Evolutionary conservation across 805 yeast species (phyloP), one percentile per base, ranked within the genome.

Genomic region (Starmerella bombicola): DNA sequence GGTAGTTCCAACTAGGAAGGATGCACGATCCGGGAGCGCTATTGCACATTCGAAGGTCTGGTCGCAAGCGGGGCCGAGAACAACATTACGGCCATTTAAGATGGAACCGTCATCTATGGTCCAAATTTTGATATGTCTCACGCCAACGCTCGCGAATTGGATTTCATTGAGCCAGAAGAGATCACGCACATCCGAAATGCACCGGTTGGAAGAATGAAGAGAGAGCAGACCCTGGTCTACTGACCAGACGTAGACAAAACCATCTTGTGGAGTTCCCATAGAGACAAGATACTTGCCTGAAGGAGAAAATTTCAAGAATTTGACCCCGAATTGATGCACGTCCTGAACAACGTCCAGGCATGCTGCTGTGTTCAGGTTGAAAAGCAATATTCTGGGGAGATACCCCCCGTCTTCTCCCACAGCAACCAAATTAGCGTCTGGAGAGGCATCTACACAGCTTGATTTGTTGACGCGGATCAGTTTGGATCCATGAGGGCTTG

Each of bases 391-490:
- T 16, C 85, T 62, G 1, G 88, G 88, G 47, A 69, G 73, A 46
- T 75, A 76, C 0, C 51, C 51, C 19, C 86, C 86, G 0, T 68
- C 56, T 53, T 80, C 88, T 2, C 88, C 88, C 13, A 78, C 72
- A 0, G 84, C 84, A 20, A 80, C 55, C 4, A 73, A 49, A 33
- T 58, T 64, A 29, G 63, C 66, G 52, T 73, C 70, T 0, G 79
- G 73, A 0, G 82, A 69, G 4, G 78, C 58, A 2, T 76, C 71
- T n/a, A 78, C 54, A 44, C 80, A 73, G 22, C 35, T 33, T 7
- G 52, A 33, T 31, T 47, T 50, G 33, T 45, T 45, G 15, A 43
- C 47, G 9, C 49, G 35, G 8, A 28, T 35, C 19, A 42, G 41
- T 24, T 31, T 40, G 25, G 26, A 30, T 23, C 36, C 36, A 8